These are phyloP conservation scores for Austropuccinia psidii DNA, from an alignment of 1,284 basidiomycete species.

Conservation along the genomic window DNA sequence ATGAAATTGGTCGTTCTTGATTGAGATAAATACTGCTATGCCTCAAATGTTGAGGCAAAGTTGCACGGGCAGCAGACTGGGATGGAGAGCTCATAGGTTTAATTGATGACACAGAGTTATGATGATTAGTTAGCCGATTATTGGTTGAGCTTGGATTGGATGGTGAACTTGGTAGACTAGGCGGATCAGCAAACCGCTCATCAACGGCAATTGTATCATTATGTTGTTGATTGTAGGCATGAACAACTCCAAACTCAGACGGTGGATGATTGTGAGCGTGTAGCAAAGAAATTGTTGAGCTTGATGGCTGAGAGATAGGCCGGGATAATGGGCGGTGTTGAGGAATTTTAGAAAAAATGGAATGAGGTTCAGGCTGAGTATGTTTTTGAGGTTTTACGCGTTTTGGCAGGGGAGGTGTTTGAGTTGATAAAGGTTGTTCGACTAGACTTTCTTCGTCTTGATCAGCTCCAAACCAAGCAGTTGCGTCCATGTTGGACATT, in stretches of 20 bases:
- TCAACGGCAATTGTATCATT: conserved; percentile 7
- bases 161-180: conserved; percentile 13
- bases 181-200: conserved; percentile 37
- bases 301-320: conserved; percentile 3
- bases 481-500: conserved; percentile 23
- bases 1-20: background rate
- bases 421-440: background rate
- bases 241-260: background rate
- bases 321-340: conserved; percentile 12
- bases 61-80: background rate
- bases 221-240: background rate
- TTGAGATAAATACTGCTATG: background rate
- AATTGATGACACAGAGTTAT: background rate
- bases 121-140: background rate
- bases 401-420: background rate
- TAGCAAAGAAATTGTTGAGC: background rate
- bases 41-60: background rate
- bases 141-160: background rate
- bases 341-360: background rate
- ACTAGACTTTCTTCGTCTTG: background rate
- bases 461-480: conserved; percentile 23
- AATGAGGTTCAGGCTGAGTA: background rate
- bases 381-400: background rate
- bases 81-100: background rate
- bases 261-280: background rate